A percentile compares a stretch with the other conserved stretches of the same genome.
Conservation (phyloP, 139 green algal species). For the Microglena sp. region DNA sequence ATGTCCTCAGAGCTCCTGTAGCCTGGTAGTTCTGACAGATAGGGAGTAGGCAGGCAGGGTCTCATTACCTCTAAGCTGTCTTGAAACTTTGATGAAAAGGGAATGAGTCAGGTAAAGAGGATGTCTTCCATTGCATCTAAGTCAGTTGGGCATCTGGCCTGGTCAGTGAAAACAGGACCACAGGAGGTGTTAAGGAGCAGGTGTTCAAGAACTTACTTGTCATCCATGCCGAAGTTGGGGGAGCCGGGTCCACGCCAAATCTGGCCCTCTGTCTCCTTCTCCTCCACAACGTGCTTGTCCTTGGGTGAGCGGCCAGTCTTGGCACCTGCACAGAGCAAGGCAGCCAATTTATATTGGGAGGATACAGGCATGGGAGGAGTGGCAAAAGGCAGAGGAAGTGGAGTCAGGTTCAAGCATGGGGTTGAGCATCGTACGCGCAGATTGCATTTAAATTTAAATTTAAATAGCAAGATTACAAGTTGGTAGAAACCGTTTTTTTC, state of each 20-base stretch:
- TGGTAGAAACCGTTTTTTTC: no score
- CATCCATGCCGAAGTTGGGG: slow-evolving; percentile 33
- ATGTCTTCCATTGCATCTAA: no score
- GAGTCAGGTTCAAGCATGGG: background rate
- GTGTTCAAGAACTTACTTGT: slow-evolving; percentile 18
- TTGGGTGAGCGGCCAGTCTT: slow-evolving; percentile 64
- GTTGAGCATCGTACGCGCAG: background rate
- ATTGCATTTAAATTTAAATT: background rate
- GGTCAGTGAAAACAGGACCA: no score
- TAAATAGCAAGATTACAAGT: background rate
- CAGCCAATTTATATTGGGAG: background rate
- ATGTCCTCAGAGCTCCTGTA: no score
- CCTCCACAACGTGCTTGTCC: slow-evolving; percentile 89
- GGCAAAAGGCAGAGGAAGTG: no score
- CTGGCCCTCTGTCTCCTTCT: slow-evolving; percentile 54
- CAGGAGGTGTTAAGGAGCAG: background rate
- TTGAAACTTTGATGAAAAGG: no score
- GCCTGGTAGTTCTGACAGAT: no score
- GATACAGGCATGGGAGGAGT: no score
- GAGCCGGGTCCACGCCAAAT: slow-evolving; percentile 65
- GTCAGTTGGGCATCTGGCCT: no score
- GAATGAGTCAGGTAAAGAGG: no score
- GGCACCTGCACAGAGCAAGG: background rate
- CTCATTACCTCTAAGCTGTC: no score
- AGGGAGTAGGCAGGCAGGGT: no score